phyloP scores from a whole-genome alignment of 768 basidiomycete species.

The Hypholoma sublateritium region DNA sequence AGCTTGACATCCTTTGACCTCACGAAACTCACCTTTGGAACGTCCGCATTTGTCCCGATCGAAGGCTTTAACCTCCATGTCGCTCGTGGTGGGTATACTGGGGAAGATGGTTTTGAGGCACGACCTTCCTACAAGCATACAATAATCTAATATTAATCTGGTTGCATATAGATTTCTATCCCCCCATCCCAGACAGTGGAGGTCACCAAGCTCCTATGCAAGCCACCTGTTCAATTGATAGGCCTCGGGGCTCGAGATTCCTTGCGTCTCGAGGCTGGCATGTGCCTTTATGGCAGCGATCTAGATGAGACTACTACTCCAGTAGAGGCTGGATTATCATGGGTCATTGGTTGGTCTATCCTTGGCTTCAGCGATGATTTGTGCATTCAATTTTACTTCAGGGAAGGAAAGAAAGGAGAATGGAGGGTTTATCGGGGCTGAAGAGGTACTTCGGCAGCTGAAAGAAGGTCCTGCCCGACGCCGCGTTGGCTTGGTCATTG shows the following conservation, averaged over 20 bases:
- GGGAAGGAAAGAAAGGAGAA: slow-evolving; percentile 79
- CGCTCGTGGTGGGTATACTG: slow-evolving; percentile 94
- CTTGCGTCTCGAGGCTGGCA: slow-evolving; percentile 92
- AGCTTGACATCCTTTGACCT: slow-evolving; percentile 75
- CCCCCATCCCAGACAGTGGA: slow-evolving; percentile 75
- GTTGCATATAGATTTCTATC: slow-evolving; percentile 70
- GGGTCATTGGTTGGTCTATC: slow-evolving; percentile 80
- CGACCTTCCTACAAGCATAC: slow-evolving; percentile 1
- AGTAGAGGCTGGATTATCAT: slow-evolving; percentile 87
- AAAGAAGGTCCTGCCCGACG: slow-evolving; percentile 76
- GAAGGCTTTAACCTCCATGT: slow-evolving; percentile 82
- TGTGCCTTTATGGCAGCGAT: slow-evolving; percentile 96
- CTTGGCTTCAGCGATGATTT: not conserved
- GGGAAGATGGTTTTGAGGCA: slow-evolving; percentile 98
- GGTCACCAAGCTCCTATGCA: slow-evolving; percentile 65
- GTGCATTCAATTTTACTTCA: slow-evolving; percentile 24
- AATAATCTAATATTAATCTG: not conserved
- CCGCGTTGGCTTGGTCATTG: slow-evolving; percentile 80
- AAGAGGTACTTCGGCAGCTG: slow-evolving; percentile 69
- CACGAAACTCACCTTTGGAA: slow-evolving; percentile 76
- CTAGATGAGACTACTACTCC: slow-evolving; percentile 85
- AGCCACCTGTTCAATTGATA: slow-evolving; percentile 72
- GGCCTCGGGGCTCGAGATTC: slow-evolving; percentile 94
- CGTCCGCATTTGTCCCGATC: slow-evolving; percentile 76
- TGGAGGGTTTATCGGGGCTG: slow-evolving; percentile 79